Evolutionary conservation across 2,329 filamentous ascomycete genomes (phyloP).

Genomic region (Ilyonectria mors-panacis): DNA sequence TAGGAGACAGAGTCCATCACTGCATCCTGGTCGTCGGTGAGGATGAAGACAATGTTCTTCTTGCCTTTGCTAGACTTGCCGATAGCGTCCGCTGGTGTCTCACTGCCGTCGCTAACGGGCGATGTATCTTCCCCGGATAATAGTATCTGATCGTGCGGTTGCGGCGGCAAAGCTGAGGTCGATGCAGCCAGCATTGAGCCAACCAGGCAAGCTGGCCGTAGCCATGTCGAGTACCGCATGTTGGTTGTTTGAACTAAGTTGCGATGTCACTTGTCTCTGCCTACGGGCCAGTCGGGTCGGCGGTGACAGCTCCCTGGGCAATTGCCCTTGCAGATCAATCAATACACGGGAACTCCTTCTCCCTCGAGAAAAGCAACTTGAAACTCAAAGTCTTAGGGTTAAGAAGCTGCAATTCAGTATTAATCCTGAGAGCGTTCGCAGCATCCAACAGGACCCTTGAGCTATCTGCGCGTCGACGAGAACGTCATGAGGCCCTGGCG

Average conservation of each 20-base stretch:
- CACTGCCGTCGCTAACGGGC: not conserved
- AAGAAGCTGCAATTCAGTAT: conserved; percentile 1
- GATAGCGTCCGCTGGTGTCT: not conserved
- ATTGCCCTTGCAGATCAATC: not conserved
- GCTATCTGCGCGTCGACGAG: conserved; percentile 2
- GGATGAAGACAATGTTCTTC: conserved; percentile 75
- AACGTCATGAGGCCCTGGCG: conserved; percentile 19
- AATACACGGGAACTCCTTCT: not conserved
- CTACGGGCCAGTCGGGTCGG: not conserved
- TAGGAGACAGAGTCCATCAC: conserved; percentile 73
- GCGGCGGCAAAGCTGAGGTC: not conserved
- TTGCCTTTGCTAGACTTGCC: conserved; percentile 6
- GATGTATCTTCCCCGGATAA: conserved; percentile 1
- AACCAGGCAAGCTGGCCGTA: conserved; percentile 17
- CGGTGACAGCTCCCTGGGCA: not conserved
- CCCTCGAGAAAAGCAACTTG: conserved; percentile 1
- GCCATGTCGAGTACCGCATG: conserved; percentile 33
- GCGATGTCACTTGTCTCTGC: not conserved
- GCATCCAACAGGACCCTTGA: not conserved
- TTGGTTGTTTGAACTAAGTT: not conserved
- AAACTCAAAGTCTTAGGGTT: not conserved
- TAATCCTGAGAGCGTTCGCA: conserved; percentile 3
- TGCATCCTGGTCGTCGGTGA: conserved; percentile 78
- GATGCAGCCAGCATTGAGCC: conserved; percentile 6
- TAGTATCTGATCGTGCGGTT: not conserved